A percentile compares a stretch with the other conserved stretches of the same genome.
phyloP scores from a whole-genome alignment of 2,329 filamentous ascomycete species.

The Cladosporium sp. region DNA sequence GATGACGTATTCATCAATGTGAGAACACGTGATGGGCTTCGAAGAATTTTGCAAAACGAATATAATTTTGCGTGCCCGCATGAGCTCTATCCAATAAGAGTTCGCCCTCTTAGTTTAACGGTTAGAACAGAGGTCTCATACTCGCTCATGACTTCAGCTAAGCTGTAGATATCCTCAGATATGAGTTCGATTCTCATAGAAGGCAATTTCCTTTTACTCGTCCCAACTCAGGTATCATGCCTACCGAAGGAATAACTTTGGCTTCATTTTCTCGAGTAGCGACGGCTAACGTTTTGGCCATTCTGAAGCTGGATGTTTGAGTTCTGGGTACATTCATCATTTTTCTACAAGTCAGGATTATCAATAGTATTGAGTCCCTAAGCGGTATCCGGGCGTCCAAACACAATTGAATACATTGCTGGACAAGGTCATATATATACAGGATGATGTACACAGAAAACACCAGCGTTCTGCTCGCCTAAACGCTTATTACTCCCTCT shows the following conservation, averaged over 20 bases:
- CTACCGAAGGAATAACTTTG: not conserved
- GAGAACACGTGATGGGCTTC: no score
- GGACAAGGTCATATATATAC: not conserved
- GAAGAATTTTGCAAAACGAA: not conserved
- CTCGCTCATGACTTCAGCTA: slow-evolving; percentile 2
- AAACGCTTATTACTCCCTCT: slow-evolving; percentile 38
- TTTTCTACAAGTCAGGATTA: not conserved
- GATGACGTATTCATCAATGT: no score
- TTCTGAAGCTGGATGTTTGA: no score
- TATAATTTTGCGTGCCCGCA: not conserved
- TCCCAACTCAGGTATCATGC: not conserved
- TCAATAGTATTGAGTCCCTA: not conserved
- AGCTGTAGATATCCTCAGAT: slow-evolving; percentile 11
- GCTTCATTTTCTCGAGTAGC: not conserved
- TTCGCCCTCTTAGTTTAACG: slow-evolving; percentile 13
- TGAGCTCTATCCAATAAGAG: not conserved
- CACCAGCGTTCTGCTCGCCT: no score
- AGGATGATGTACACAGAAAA: not conserved
- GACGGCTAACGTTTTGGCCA: not conserved
- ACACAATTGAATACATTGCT: not conserved
- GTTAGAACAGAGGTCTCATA: slow-evolving; percentile 15
- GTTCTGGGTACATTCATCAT: not conserved
- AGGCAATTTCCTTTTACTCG: not conserved
- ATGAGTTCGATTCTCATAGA: slow-evolving; percentile 15
- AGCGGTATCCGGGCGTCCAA: not conserved